phyloP scores from a whole-genome alignment of 352 stramenopile species.

The Nothophytophthora sp. region DNA sequence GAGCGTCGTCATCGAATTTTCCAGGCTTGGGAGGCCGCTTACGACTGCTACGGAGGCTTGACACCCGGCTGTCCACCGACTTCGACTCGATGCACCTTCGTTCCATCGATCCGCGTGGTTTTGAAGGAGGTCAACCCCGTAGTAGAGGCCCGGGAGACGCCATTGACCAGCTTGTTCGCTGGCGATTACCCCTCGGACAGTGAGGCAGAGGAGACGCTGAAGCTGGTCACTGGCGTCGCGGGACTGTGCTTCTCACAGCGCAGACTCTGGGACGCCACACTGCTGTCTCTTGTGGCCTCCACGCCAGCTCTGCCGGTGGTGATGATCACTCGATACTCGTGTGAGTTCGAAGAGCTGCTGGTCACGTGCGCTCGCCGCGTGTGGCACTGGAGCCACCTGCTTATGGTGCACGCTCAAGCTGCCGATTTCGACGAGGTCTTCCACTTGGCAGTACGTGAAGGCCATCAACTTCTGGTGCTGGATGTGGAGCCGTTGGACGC shows the following conservation, averaged over 20 bases:
- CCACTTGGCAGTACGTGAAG: conserved; percentile 33
- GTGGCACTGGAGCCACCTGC: conserved; percentile 47
- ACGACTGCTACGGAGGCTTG: conserved; percentile 18
- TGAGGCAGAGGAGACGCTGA: conserved; percentile 6
- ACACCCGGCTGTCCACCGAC: conserved; percentile 22
- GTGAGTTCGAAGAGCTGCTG: conserved; percentile 44
- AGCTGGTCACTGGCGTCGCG: conserved; percentile 11
- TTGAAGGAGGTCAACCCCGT: conserved; percentile 14
- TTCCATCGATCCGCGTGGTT: conserved; percentile 23
- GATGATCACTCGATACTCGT: conserved; percentile 43
- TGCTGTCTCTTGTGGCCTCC: conserved; percentile 33
- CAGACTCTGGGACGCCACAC: conserved; percentile 40
- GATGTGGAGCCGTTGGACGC: conserved; percentile 50
- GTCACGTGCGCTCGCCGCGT: conserved; percentile 35
- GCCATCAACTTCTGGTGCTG: conserved; percentile 59
- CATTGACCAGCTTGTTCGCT: conserved; percentile 13
- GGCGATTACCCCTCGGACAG: conserved; percentile 8
- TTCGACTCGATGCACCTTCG: conserved; percentile 18
- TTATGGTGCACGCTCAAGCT: conserved; percentile 39
- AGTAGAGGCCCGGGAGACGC: too few relatives aligned
- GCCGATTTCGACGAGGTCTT: conserved; percentile 38
- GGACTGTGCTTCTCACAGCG: conserved; percentile 43
- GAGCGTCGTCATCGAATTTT: conserved; percentile 10
- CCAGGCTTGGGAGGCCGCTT: conserved; percentile 21
- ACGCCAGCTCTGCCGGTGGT: conserved; percentile 30